Percentiles rank a stretch among this genome's conserved stretches.
These are phyloP conservation scores for Trametes cingulata DNA, from an alignment of 768 basidiomycete genomes.

Conservation along the genomic window DNA sequence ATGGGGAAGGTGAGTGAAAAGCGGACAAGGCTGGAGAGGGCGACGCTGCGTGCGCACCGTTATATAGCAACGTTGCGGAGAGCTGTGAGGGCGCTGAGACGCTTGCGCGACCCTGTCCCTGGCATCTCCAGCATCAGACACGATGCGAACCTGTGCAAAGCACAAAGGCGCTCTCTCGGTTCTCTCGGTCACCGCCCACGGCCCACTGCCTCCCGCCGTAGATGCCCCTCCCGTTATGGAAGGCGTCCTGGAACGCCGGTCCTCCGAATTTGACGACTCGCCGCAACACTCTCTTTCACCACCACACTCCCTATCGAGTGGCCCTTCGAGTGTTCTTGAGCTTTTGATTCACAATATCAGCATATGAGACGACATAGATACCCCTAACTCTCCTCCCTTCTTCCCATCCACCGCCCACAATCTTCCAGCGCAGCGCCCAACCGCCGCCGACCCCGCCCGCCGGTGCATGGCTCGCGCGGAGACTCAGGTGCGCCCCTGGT, in stretches of 20 bases:
- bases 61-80: constrained; percentile 8
- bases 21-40: constrained; percentile 16
- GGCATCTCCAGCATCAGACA: constrained; percentile 10
- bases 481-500: too few species aligned
- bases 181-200: constrained; percentile 18
- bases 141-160: constrained; percentile 14
- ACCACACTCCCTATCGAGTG: too few species aligned
- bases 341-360: too few species aligned
- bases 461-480: too few species aligned
- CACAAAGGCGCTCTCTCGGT: not conserved
- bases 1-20: constrained; percentile 12
- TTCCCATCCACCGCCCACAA: not conserved
- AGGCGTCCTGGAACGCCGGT: not conserved
- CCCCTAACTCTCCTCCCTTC: too few species aligned
- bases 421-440: not conserved
- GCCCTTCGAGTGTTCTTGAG: too few species aligned
- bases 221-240: not conserved
- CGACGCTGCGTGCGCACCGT: not conserved
- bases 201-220: not conserved
- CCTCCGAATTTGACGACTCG: too few species aligned
- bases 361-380: too few species aligned
- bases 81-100: constrained; percentile 8
- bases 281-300: too few species aligned
- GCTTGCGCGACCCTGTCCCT: not conserved
- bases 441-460: not conserved